Conservation (phyloP, 2,329 filamentous ascomycete genomes). For the Trichoderma lentiforme region DNA sequence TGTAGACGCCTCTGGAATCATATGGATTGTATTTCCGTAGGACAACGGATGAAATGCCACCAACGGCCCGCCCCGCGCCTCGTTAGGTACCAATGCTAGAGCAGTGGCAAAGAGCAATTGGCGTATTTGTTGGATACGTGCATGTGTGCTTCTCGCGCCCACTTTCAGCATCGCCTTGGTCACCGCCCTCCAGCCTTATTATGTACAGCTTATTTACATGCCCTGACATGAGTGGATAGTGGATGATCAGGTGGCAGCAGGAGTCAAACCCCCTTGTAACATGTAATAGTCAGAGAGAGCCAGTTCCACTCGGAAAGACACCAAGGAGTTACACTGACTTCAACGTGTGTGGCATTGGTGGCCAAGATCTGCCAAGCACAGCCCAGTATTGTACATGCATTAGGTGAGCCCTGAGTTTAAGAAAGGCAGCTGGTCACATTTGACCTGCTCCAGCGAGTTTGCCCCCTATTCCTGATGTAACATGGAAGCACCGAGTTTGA, state of each 20-base stretch:
- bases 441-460: too few relatives aligned
- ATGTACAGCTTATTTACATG: background rate
- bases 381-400: background rate
- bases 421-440: background rate
- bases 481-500: background rate
- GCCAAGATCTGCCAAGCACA: background rate
- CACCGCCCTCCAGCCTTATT: background rate
- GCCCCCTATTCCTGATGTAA: background rate
- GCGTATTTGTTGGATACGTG: background rate
- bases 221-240: background rate
- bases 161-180: background rate
- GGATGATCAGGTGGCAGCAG: background rate
- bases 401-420: background rate
- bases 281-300: background rate
- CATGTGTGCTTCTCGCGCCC: background rate
- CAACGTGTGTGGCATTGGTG: background rate
- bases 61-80: conserved; percentile 5
- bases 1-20: background rate
- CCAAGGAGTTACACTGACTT: background rate
- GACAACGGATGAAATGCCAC: background rate
- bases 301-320: background rate
- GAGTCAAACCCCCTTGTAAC: background rate
- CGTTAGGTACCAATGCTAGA: background rate
- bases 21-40: background rate
- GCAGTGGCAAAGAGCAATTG: background rate